Evolutionary conservation across 352 stramenopile species (phyloP), one percentile per base, ranked within the genome.

Genomic region (Pythium periplocum): DNA sequence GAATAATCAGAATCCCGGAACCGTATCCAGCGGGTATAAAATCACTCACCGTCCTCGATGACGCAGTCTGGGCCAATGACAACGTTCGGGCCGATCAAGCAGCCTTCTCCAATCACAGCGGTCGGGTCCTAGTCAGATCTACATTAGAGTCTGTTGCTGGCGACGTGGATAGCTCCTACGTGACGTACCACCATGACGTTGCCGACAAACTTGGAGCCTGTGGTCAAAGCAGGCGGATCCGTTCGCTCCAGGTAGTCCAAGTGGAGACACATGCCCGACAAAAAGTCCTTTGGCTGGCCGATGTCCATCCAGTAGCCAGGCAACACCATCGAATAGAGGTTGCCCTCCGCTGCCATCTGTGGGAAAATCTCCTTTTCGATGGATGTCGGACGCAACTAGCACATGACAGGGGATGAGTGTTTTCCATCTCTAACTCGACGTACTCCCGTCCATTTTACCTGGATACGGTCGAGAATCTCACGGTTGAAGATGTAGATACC

Each of bases 241-340:
- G 60, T 77, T 51, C 71, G 68, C 48, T 78, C 65, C 30, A 95
- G 53, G 55, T 71, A 92, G 48, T 90, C 75, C 40, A 96, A 59
- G 61, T 95, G 84, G 31, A 93, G 69, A 59, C 77, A 93, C 77
- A 94, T 92, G 50, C 87, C 87, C 39, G 83, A 75, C 6, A 96
- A 57, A 47, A 93, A 96, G 61, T 96, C 82, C 66, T 94, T 95
- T 38, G 87, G 87, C 71, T 96, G 84, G 9, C 87, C 87, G 40
- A 96, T 90, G 46, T 96, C 87, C 81, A 95, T 95, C 87, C 87
- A 96, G 67, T 95, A 96, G 10, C 86, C 87, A 2, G 77, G 76
- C 44, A 96, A 57, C 45, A 86, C 68, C 81, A 96, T 94, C 40
- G 81, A 84, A 62, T 69, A 96, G 6, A 96, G 52, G 48, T 92